Base-by-base conservation (phyloP, 208 protist species). In the Angomonas desouzai region DNA sequence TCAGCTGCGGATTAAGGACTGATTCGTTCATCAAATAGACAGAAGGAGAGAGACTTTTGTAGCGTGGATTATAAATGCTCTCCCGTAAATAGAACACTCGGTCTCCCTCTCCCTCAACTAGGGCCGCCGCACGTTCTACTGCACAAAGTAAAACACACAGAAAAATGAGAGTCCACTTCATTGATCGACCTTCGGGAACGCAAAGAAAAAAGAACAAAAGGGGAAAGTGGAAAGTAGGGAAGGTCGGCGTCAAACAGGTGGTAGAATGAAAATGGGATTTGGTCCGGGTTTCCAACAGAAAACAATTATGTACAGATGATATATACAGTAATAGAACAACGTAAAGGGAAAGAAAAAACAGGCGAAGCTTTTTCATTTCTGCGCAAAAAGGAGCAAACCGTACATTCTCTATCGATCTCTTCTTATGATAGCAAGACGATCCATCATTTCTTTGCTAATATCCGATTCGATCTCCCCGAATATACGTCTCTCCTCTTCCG, bases 371-470 rank as follows among this genome's bases (percentile, higher is more conserved):
- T 23, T 53, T 57, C 13, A 32, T 57, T 23, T 32, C 3, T 57
- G 3, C 3, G 25, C 13, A 25, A 7, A 11, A 57, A 34, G 27
- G 20, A 22, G 51, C 6, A 6, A 27, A 13, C 9, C 45, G n/a
- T 51, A 9, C 9, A 23, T 4, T 23, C 3, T 23, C 45, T 51
- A 51, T 27, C 45, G 45, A 23, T 51, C 45, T 4, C 20, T 13
- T 23, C 45, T 13, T 27, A 51, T 51, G 20, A 51, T 51, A 4
- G 45, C 45, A 27, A 51, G 45, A 27, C 45, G 45, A 23, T 51
- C 20, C 45, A 51, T 51, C 45, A 51, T 51, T 23, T 51, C 45
- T 51, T 51, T 51, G n/a, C 45, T 51, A 51, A 51, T 51, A 23
- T 51, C 45, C 45, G 20, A 27, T 23, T 51, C 20, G 4, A 51